A percentile compares a stretch with the other conserved stretches of the same genome.
phyloP scores from a whole-genome alignment of 1,284 basidiomycete genomes.

The Malassezia pachydermatis region DNA sequence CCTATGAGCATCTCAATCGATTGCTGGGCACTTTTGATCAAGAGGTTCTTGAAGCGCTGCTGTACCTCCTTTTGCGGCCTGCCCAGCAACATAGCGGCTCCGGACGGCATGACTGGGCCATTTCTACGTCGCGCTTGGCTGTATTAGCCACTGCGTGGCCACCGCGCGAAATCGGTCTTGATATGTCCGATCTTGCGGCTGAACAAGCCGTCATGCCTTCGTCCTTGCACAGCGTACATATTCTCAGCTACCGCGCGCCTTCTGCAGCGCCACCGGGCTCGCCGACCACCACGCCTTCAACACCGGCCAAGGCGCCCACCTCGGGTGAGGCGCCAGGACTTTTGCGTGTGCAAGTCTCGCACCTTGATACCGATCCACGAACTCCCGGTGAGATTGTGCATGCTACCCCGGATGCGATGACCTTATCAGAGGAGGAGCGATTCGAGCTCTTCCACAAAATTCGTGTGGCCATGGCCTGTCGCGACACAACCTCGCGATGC shows the following conservation, averaged over 20 bases:
- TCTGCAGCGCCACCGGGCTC: constrained; percentile 1
- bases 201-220: constrained; percentile 34
- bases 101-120: constrained; percentile 30
- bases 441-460: constrained; percentile 83
- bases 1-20: constrained; percentile 90
- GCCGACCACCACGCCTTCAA: constrained; percentile 4
- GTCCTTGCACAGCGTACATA: constrained; percentile 47
- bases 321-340: constrained; percentile 18
- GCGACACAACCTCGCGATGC: constrained; percentile 59
- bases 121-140: constrained; percentile 33
- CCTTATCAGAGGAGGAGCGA: constrained; percentile 70
- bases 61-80: constrained; percentile 78
- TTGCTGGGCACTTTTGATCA: constrained; percentile 79
- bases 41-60: constrained; percentile 70
- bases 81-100: constrained; percentile 75
- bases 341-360: constrained; percentile 26
- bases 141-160: constrained; percentile 42
- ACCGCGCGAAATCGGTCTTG: constrained; percentile 46
- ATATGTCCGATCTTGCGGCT: constrained; percentile 49
- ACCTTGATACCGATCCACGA: constrained; percentile 15
- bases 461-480: constrained; percentile 63
- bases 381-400: constrained; percentile 55
- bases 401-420: constrained; percentile 60
- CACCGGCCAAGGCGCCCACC: constrained; percentile 15
- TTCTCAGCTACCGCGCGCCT: constrained; percentile 50